These are phyloP conservation scores for Pyricularia sp. DNA, from an alignment of 2,329 filamentous ascomycete genomes.

Conservation along the genomic window DNA sequence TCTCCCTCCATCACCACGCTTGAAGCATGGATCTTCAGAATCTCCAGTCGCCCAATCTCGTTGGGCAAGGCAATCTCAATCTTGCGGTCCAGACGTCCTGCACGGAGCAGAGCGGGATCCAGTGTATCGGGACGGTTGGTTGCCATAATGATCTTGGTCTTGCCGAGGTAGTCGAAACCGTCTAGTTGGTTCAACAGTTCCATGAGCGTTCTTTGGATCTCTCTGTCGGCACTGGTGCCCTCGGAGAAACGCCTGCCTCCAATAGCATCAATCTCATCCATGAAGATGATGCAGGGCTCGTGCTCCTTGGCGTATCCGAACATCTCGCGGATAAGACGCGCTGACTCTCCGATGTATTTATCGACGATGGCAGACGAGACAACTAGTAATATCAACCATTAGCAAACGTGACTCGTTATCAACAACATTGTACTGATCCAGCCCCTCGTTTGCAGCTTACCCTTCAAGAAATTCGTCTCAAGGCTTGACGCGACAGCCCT, in stretches of 20 bases:
- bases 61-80: conserved; percentile 97
- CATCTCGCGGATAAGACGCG: conserved; percentile 96
- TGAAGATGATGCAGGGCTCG: conserved; percentile 99
- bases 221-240: conserved; percentile 92
- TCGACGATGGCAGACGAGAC: conserved; percentile 98
- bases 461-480: conserved; percentile 97
- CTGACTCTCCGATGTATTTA: conserved; percentile 99
- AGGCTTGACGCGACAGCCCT: conserved; percentile 92
- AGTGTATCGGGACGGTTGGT: conserved; percentile 96
- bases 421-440: not conserved
- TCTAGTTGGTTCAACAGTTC: conserved; percentile 97
- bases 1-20: conserved; percentile 86
- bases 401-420: not conserved
- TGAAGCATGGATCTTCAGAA: conserved; percentile 92
- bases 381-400: conserved; percentile 40
- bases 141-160: conserved; percentile 99
- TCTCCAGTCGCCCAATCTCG: conserved; percentile 90
- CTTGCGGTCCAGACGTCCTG: conserved; percentile 90
- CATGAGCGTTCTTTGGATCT: conserved; percentile 98
- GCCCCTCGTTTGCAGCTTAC: conserved; percentile 33
- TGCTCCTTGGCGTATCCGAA: conserved; percentile 99
- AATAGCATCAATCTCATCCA: conserved; percentile 99
- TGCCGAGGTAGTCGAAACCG: conserved; percentile 97
- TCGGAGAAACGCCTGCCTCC: conserved; percentile 94
- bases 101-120: conserved; percentile 84